Conservation (phyloP, 1,139 yeast species). For the Meyerozyma sp. region DNA sequence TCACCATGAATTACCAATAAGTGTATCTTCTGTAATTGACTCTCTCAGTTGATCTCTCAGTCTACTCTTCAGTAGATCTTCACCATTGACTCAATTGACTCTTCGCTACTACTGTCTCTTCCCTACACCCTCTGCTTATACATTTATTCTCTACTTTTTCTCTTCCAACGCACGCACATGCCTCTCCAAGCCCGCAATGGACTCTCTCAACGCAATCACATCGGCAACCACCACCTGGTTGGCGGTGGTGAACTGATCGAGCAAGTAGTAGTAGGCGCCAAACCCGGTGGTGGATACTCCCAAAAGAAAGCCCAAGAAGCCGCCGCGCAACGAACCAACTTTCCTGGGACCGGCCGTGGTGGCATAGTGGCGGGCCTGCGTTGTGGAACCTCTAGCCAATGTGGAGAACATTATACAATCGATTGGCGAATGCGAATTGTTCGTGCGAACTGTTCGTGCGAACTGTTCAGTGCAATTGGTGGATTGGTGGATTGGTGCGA, state of each 20-base stretch:
- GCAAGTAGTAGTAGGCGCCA: constrained; percentile 69
- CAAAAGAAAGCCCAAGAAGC: constrained; percentile 67
- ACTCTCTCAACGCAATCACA: constrained; percentile 62
- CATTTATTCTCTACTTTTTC: constrained; percentile 17
- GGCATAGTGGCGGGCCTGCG: constrained; percentile 8
- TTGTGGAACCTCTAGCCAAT: neutral
- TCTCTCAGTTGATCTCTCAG: too few relatives aligned
- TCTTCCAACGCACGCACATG: constrained; percentile 55
- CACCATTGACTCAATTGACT: neutral
- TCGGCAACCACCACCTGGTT: constrained; percentile 72
- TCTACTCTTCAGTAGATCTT: neutral
- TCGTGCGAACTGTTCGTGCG: too few relatives aligned
- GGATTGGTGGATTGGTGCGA: too few relatives aligned
- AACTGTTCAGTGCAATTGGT: too few relatives aligned
- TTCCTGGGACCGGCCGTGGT: constrained; percentile 23
- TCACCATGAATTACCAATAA: too few relatives aligned
- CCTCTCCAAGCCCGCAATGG: constrained; percentile 63
- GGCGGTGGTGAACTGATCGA: constrained; percentile 72
- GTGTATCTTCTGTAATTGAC: too few relatives aligned
- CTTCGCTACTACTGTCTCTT: neutral
- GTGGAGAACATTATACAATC: too few relatives aligned
- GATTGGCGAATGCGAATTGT: too few relatives aligned
- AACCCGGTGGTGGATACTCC: constrained; percentile 75
- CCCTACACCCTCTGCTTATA: neutral
- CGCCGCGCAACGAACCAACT: constrained; percentile 63